Percentiles rank a stretch among this genome's conserved stretches.
These are phyloP conservation scores for Pholiota conissans DNA, from an alignment of 768 basidiomycete species.

Conservation along the genomic window DNA sequence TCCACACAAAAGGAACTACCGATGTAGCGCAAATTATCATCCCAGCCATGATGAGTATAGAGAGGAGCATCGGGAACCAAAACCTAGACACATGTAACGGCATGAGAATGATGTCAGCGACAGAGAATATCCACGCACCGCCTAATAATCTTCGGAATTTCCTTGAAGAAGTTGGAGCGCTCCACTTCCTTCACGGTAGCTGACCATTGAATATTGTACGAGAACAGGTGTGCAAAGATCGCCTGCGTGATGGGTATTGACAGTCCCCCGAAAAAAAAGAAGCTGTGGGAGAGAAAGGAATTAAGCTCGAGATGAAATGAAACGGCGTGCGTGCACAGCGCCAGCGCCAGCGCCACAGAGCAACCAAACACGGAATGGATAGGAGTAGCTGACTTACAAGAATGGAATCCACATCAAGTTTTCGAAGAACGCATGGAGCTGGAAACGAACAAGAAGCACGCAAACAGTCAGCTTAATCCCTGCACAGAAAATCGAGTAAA, in stretches of 20 bases:
- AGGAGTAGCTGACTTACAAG: conserved; percentile 50
- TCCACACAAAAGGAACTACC: conserved; percentile 59
- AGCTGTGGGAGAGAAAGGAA: conserved; percentile 39
- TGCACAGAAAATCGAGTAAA: conserved; percentile 8
- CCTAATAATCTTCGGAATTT: conserved; percentile 80
- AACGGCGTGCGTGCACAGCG: no score
- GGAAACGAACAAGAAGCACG: conserved; percentile 11
- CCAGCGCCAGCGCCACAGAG: no score
- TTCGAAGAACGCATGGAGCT: conserved; percentile 51
- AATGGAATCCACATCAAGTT: conserved; percentile 72
- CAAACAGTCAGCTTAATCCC: conserved; percentile 24
- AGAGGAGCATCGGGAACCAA: conserved; percentile 57
- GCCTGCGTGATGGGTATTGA: conserved; percentile 70
- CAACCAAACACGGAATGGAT: not conserved
- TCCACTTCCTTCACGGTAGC: conserved; percentile 81
- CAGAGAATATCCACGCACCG: conserved; percentile 42
- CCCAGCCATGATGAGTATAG: conserved; percentile 52
- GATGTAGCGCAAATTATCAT: conserved; percentile 54
- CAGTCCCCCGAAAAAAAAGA: conserved; percentile 79
- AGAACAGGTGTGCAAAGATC: conserved; percentile 64
- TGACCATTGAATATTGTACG: conserved; percentile 56
- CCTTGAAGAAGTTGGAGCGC: conserved; percentile 86
- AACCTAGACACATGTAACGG: conserved; percentile 42
- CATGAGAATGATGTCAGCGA: conserved; percentile 14
- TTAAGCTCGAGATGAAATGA: no score